These are phyloP conservation scores for Desmodesmus armatus DNA, from an alignment of 139 green algal species.

Conservation along the genomic window DNA sequence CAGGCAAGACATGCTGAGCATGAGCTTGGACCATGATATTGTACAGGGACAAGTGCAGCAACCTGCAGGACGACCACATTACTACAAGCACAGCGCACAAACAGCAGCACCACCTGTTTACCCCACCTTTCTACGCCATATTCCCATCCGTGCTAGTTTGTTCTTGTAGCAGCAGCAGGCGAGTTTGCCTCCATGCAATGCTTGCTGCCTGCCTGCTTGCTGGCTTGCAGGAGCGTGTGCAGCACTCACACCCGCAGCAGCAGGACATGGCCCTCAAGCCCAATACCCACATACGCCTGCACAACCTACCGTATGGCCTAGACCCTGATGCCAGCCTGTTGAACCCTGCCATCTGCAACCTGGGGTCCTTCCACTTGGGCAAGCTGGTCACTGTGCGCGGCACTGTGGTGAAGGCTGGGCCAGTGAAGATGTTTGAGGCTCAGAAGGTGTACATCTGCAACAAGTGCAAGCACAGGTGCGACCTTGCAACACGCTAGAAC, in stretches of 20 bases:
- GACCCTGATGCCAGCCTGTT: constrained; percentile 24
- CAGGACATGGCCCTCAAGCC: constrained; percentile 52
- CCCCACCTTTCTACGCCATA: too few species aligned
- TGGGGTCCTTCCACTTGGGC: constrained; percentile 69
- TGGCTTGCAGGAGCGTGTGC: constrained; percentile 7
- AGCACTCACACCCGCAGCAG: constrained; percentile 18
- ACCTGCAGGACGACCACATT: neutral
- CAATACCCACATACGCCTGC: constrained; percentile 64
- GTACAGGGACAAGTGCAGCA: neutral
- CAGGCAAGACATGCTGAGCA: constrained; percentile 50
- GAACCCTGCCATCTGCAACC: constrained; percentile 53
- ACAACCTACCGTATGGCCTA: constrained; percentile 57
- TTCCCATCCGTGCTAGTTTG: too few species aligned
- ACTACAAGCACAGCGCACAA: neutral
- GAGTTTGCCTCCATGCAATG: too few species aligned
- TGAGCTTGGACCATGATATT: neutral
- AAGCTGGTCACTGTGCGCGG: constrained; percentile 77
- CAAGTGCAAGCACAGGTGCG: constrained; percentile 67
- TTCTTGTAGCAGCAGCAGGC: too few species aligned
- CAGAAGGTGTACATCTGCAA: constrained; percentile 74
- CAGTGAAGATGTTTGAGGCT: constrained; percentile 82
- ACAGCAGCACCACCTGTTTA: neutral
- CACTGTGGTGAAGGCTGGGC: constrained; percentile 79
- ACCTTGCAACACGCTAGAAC: neutral
- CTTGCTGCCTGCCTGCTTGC: too few species aligned